These are phyloP conservation scores for Paramecium bursaria DNA, from an alignment of 73 alveolate species.

Conservation along the genomic window DNA sequence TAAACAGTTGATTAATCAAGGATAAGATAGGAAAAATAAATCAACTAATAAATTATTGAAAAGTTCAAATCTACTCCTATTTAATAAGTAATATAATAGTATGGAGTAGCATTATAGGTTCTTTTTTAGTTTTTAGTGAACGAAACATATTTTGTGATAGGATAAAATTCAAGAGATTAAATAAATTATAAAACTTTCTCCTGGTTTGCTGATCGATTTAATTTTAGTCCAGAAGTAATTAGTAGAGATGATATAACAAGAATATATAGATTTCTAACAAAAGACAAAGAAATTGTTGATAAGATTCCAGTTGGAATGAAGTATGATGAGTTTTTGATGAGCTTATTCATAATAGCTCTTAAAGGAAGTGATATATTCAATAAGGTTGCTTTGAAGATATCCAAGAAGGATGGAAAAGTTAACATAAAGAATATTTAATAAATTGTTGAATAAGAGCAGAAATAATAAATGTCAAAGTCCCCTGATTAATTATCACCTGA, in stretches of 20 bases:
- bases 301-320: conserved; percentile 28
- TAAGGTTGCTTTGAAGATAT: background rate
- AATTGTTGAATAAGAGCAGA: conserved; percentile 5
- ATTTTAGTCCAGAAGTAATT: conserved; percentile 41
- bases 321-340: background rate
- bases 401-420: conserved; percentile 4
- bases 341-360: conserved; percentile 8
- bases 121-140: conserved; percentile 15
- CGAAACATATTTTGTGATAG: background rate
- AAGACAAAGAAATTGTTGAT: conserved; percentile 9
- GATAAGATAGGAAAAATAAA: conserved; percentile 13
- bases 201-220: conserved; percentile 41
- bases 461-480: no score
- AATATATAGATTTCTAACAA: conserved; percentile 10
- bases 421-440: background rate
- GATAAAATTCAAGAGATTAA: conserved; percentile 40
- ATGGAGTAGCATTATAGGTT: background rate
- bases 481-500: no score
- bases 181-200: background rate
- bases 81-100: background rate
- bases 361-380: conserved; percentile 13
- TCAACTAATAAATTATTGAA: no score
- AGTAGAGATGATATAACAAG: background rate
- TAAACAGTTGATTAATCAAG: conserved; percentile 16
- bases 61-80: background rate